Percentiles rank a stretch among this genome's conserved stretches.
These are phyloP conservation scores for Corylus heterophylla DNA, from an alignment of 306 rosid genomes.

Conservation along the genomic window DNA sequence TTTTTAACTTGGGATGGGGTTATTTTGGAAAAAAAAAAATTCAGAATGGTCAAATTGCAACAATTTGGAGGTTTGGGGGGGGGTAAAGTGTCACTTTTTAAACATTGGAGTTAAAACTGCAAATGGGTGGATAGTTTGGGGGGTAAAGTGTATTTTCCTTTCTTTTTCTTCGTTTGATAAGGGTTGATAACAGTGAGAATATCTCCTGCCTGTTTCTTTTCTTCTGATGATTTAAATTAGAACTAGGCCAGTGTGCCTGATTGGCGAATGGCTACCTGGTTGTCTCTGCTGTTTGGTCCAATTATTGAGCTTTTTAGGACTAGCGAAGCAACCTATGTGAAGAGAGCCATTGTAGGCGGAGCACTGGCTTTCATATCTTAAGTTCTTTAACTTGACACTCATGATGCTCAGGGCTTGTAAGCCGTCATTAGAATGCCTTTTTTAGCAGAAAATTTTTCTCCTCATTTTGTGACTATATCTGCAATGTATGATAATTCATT, in stretches of 20 bases:
- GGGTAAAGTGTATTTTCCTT: no score
- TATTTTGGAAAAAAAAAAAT: no score
- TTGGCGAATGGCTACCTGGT: neutral
- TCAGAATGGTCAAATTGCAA: no score
- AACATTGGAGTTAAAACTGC: no score
- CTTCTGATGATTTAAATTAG: neutral
- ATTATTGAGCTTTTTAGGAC: no score
- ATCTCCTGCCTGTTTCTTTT: neutral
- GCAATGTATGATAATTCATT: neutral
- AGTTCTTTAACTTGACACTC: neutral
- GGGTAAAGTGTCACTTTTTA: no score
- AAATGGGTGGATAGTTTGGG: no score
- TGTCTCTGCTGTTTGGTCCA: neutral
- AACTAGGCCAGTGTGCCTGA: neutral
- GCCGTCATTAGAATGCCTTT: neutral
- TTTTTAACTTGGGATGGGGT: no score
- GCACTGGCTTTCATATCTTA: neutral
- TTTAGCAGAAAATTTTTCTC: neutral
- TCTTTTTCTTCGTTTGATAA: no score
- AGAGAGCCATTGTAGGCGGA: neutral
- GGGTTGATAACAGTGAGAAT: no score
- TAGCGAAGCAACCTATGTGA: neutral
- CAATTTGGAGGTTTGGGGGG: no score
- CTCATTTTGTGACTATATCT: neutral
- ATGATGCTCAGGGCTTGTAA: neutral